Base-by-base conservation (phyloP, 2,329 filamentous ascomycete genomes). In the Clonostachys rhizophaga region DNA sequence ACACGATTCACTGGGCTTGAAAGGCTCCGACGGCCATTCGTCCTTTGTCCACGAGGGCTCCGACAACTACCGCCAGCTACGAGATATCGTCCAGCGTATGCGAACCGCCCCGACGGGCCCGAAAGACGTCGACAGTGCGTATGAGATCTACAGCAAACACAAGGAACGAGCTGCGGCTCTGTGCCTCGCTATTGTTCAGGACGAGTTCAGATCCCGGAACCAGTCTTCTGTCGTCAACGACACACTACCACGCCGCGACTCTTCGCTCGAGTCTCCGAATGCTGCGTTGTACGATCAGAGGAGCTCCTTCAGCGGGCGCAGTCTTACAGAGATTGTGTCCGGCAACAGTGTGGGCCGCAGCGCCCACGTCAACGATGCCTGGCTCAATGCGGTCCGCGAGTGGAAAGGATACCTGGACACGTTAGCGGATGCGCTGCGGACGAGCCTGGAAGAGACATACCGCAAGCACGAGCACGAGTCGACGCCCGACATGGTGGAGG, bases 401-500 rank as follows among this genome's bases (percentile, higher is more conserved):
- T 78, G 73, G 69, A 71, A 68, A 53, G 53, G 55, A 2, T 66
- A 66, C 36, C 61, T 76, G 17, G 68, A 74, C 46, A 52, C 57
- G 2, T 58, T 79, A 40, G 56, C 67, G 6, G 66, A 71, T 8
- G 64, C 67, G 4, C 64, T 75, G 17, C 63, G 63, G 47, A 57
- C 53, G n/a, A 71, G 65, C 40, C 55, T 78, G 2, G 57, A 65
- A 2, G 65, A 69, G 17, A 75, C 70, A 2, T 77, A 78, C 50
- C 67, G 65, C 49, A 66, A 59, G 20, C 72, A 74, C 45, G 70
- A 75, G 49, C 66, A 64, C 7, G 65, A 71, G 36, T 68, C 68
- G 5, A 72, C 71, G 0, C 61, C 61, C 7, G 62, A 67, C 30
- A 70, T 72, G 58, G 54, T 74, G 4, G 67, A 75, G 16, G 56